phyloP scores from a whole-genome alignment of 202 grass and related monocot genomes.

The Setaria italica region DNA sequence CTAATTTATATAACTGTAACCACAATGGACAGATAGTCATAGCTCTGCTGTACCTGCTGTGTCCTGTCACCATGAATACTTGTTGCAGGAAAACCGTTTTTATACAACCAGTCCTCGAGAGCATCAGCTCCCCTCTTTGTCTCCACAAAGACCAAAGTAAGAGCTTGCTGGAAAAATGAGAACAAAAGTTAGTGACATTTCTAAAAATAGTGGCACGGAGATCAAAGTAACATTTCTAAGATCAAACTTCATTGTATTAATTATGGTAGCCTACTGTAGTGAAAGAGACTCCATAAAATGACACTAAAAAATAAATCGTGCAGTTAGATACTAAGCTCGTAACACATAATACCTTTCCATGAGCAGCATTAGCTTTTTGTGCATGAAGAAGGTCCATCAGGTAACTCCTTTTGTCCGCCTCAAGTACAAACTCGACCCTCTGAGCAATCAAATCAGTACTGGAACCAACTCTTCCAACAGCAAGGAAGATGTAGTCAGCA shows the following conservation, averaged over 20 bases:
- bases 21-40: neutral
- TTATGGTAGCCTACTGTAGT: neutral
- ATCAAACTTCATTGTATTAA: neutral
- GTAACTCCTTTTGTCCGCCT: conserved; percentile 91
- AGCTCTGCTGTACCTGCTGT: conserved; percentile 63
- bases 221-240: neutral
- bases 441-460: conserved; percentile 98
- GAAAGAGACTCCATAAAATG: conserved; percentile 7
- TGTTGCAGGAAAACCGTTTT: conserved; percentile 91
- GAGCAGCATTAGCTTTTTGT: conserved; percentile 76
- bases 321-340: neutral
- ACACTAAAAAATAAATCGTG: conserved; percentile 11
- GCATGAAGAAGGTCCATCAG: conserved; percentile 98
- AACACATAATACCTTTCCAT: conserved; percentile 71
- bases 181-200: neutral
- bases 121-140: conserved; percentile 98
- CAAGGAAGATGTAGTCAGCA: conserved; percentile 91
- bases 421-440: conserved; percentile 92
- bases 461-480: conserved; percentile 99
- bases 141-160: conserved; percentile 97
- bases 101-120: conserved; percentile 93
- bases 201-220: neutral
- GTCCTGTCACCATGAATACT: conserved; percentile 96
- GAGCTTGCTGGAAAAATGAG: conserved; percentile 66
- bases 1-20: neutral